Conservation (phyloP, 208 protist species). For the Acanthamoeba sp. region DNA sequence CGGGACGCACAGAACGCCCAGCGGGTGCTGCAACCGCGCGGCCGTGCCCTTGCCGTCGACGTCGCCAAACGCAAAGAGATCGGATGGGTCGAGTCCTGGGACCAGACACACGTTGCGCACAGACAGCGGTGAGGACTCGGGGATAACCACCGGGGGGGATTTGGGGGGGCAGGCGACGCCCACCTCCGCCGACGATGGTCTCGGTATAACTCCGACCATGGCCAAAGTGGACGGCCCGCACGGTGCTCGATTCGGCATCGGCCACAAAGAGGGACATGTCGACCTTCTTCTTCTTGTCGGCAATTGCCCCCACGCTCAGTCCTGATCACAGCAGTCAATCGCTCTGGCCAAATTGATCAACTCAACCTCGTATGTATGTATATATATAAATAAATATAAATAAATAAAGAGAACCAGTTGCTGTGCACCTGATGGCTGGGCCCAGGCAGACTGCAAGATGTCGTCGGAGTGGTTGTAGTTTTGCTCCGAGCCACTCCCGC, state of each 20-base stretch:
- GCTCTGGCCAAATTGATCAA: too few relatives aligned
- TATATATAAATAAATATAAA: too few relatives aligned
- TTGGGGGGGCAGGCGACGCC: neutral
- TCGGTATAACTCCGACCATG: slow-evolving; percentile 1
- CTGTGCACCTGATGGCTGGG: neutral
- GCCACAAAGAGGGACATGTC: neutral
- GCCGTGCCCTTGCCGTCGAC: neutral
- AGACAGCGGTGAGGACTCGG: too few relatives aligned
- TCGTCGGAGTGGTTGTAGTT: neutral
- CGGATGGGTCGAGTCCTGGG: neutral
- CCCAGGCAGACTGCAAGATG: neutral
- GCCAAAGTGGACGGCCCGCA: neutral
- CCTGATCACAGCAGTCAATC: neutral
- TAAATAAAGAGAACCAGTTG: too few relatives aligned
- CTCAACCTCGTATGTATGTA: too few relatives aligned
- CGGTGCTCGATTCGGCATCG: neutral
- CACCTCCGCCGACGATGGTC: neutral
- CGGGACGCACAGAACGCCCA: neutral
- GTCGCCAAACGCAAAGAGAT: neutral
- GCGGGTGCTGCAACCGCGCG: slow-evolving; percentile 5
- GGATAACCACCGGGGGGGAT: too few relatives aligned
- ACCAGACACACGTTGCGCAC: too few relatives aligned
- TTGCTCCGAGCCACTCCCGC: neutral
- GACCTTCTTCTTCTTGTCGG: neutral
- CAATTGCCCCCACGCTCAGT: neutral